Conservation (phyloP, 371 early-diverging fungal species). For the Mucor irregularis region DNA sequence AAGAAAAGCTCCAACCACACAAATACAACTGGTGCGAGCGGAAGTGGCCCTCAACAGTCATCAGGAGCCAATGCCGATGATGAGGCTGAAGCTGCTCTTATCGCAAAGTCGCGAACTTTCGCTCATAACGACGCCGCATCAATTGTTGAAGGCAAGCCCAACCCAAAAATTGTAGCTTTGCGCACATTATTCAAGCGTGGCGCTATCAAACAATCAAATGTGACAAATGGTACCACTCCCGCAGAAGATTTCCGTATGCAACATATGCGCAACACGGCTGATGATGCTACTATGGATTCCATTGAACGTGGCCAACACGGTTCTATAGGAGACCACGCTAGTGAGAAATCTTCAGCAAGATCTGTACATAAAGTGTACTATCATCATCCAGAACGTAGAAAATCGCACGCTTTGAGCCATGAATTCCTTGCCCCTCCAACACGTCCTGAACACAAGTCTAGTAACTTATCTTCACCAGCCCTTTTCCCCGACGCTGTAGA, state of each 20-base stretch:
- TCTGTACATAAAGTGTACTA: slow-evolving; percentile 15
- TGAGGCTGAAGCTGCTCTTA: not conserved
- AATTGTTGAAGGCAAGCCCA: slow-evolving; percentile 11
- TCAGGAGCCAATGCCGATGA: too few relatives aligned
- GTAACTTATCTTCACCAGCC: slow-evolving; percentile 5
- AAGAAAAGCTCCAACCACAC: too few relatives aligned
- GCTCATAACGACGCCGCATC: slow-evolving; percentile 12
- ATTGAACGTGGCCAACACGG: slow-evolving; percentile 1
- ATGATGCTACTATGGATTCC: not conserved
- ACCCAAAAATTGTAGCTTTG: not conserved
- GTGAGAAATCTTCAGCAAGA: not conserved
- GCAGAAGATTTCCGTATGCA: not conserved
- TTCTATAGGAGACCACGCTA: not conserved
- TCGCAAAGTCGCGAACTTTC: slow-evolving; percentile 4
- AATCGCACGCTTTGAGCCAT: not conserved
- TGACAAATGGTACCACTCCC: not conserved
- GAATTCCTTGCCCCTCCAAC: not conserved
- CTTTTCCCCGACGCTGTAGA: not conserved
- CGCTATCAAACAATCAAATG: not conserved
- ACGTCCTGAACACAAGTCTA: not conserved
- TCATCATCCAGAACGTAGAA: slow-evolving; percentile 21
- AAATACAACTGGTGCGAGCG: too few relatives aligned
- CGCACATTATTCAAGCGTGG: slow-evolving; percentile 7
- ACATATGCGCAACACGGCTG: not conserved
- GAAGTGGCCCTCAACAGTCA: too few relatives aligned